Evolutionary conservation across 345 rosid species (phyloP), one percentile per base, ranked within the genome.

Genomic region (Citrus sinensis): DNA sequence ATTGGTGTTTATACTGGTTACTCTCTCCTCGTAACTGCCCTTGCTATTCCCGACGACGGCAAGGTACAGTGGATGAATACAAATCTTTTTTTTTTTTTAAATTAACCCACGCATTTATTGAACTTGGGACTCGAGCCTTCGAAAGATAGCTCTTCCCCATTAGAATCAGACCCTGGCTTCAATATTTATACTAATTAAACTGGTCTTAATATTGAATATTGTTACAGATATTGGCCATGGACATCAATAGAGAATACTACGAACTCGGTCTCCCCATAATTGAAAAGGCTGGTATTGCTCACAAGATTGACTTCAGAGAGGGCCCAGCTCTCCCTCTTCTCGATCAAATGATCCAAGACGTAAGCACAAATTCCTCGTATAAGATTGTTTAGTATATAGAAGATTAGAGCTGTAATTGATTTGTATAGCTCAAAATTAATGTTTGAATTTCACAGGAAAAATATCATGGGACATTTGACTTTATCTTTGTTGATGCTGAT

Each of bases 1-100:
- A 93, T 95, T 40, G 99, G 99, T 22, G 98, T 95, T 63, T 95
- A 89, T 89, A 95, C 99, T 19, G 99, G 99, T 42, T 91, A 93
- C 82, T 95, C 99, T 80, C 98, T 95, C 51, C 80, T 95, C 13
- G 93, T 94, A 79, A 93, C 99, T 16, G 99, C 99, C 75, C 97
- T 95, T 67, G 98, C 99, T 73, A 83, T 95, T 64, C 99, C 99
- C 1, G 90, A 92, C 1, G 94, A 91, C 68, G 97, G 99, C 72
- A 90, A 90, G 92, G 99, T 89, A 59, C 20, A 9, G 46, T 40
- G 42, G 42, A 39, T 39, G 42, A 39, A 39, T 8, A 40, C 3
- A 2, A 40, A 40, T 40, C 46, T 9, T 30, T 29, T 29, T 1
- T 39, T 1, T 1, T 30, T 30, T 30, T 30, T 30, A 2, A 37